Conservation (phyloP, 768 basidiomycete species). For the Kwoniella sp. region DNA sequence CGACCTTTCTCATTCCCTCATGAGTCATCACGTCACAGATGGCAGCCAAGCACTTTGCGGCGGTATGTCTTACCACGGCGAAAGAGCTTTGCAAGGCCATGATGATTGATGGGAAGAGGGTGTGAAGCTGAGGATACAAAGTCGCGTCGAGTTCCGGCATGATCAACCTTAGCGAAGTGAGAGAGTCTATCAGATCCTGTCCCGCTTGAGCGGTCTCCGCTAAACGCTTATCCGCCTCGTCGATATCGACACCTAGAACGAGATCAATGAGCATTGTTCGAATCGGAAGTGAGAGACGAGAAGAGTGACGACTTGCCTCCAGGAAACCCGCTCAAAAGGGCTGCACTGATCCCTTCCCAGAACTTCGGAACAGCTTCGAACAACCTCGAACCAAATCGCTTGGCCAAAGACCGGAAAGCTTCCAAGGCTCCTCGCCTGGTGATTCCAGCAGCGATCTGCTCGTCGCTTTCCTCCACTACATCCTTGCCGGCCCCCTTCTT, state of each 20-base stretch:
- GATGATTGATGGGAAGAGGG: slow-evolving; percentile 75
- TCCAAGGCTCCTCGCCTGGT: slow-evolving; percentile 82
- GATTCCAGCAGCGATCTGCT: slow-evolving; percentile 67
- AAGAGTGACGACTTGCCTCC: background rate
- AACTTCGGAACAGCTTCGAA: slow-evolving; percentile 84
- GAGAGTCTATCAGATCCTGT: slow-evolving; percentile 71
- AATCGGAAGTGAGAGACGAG: background rate
- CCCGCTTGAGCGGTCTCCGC: slow-evolving; percentile 24
- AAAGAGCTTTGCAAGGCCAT: slow-evolving; percentile 80
- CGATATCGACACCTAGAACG: slow-evolving; percentile 1
- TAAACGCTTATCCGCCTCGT: slow-evolving; percentile 17
- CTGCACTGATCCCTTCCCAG: slow-evolving; percentile 89
- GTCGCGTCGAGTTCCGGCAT: slow-evolving; percentile 72
- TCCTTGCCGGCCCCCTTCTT: slow-evolving; percentile 31
- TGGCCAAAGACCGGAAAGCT: slow-evolving; percentile 77
- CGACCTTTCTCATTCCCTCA: slow-evolving; percentile 85
- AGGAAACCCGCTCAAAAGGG: slow-evolving; percentile 61
- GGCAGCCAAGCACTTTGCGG: slow-evolving; percentile 82
- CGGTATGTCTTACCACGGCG: slow-evolving; percentile 85
- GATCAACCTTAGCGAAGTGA: slow-evolving; percentile 84
- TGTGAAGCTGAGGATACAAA: slow-evolving; percentile 69
- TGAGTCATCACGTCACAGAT: slow-evolving; percentile 82
- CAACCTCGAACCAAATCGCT: slow-evolving; percentile 71
- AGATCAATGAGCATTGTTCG: background rate
- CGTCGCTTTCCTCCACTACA: slow-evolving; percentile 58